A percentile compares a stretch with the other conserved stretches of the same genome.
phyloP scores from a whole-genome alignment of 768 basidiomycete genomes.

The Calocybe indica region DNA sequence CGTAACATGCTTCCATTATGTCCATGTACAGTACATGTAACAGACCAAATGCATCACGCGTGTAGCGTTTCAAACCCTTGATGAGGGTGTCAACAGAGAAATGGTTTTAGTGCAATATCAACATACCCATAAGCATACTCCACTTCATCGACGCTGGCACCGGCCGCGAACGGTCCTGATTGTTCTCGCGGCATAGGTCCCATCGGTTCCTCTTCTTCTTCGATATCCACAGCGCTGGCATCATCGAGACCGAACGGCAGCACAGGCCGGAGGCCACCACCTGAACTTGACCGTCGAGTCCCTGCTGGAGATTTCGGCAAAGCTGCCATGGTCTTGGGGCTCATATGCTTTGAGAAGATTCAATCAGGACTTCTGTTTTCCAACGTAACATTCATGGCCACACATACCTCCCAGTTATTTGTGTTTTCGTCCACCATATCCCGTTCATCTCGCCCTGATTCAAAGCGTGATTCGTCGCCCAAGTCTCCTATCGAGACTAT shows the following conservation, averaged over 20 bases:
- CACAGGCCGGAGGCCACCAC: constrained; percentile 79
- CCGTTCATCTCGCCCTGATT: constrained; percentile 53
- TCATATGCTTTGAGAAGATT: constrained; percentile 71
- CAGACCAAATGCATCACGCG: no score
- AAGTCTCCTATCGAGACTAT: constrained; percentile 87
- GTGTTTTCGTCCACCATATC: constrained; percentile 72
- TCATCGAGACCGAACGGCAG: constrained; percentile 70
- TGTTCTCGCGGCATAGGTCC: constrained; percentile 75
- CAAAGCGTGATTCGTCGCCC: constrained; percentile 70
- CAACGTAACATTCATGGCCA: neutral
- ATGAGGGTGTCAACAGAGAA: no score
- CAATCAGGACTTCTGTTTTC: constrained; percentile 1
- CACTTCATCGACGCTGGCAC: constrained; percentile 84
- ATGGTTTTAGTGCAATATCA: no score
- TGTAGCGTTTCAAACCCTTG: no score
- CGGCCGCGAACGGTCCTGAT: constrained; percentile 67
- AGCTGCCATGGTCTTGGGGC: constrained; percentile 90
- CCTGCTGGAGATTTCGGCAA: constrained; percentile 89
- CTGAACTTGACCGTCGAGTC: constrained; percentile 76
- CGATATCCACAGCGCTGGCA: constrained; percentile 62
- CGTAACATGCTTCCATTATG: no score
- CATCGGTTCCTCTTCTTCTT: constrained; percentile 64
- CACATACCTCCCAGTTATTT: constrained; percentile 90
- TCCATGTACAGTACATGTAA: no score
- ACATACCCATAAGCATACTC: constrained; percentile 84